These are phyloP conservation scores for Tetracladium setigerum DNA, from an alignment of 495 filamentous ascomycete genomes.

Conservation along the genomic window DNA sequence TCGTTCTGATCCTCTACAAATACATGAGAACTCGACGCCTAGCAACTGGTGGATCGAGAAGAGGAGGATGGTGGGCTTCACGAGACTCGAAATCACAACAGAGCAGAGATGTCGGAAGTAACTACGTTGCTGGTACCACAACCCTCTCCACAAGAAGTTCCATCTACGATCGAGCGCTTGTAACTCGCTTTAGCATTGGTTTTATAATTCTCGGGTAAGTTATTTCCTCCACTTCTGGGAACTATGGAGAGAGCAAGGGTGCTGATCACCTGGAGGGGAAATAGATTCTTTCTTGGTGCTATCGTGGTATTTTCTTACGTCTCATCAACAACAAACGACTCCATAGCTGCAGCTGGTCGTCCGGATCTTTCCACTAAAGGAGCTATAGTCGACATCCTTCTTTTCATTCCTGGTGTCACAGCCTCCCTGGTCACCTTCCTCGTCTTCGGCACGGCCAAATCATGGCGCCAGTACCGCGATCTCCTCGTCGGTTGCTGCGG, in stretches of 20 bases:
- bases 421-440: constrained; percentile 26
- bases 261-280: constrained; percentile 7
- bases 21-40: constrained; percentile 36
- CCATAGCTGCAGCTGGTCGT: constrained; percentile 23
- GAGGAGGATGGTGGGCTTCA: constrained; percentile 17
- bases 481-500: constrained; percentile 12
- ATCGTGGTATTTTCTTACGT: constrained; percentile 34
- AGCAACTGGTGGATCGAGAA: constrained; percentile 12
- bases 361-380: constrained; percentile 28
- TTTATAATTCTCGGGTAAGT: constrained; percentile 33
- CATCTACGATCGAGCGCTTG: constrained; percentile 40
- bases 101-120: not conserved
- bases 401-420: constrained; percentile 35
- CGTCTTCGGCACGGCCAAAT: constrained; percentile 18
- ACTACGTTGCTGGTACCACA: not conserved
- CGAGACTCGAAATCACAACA: constrained; percentile 1
- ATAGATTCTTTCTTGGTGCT: constrained; percentile 36
- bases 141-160: constrained; percentile 12
- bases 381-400: constrained; percentile 31
- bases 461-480: constrained; percentile 16
- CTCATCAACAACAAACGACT: constrained; percentile 27
- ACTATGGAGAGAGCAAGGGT: too few species aligned
- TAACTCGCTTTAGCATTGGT: constrained; percentile 37
- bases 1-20: constrained; percentile 34
- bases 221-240: not conserved